These are phyloP conservation scores for Candida pseudoviswanathii DNA, from an alignment of 1,139 yeast genomes.

Conservation along the genomic window DNA sequence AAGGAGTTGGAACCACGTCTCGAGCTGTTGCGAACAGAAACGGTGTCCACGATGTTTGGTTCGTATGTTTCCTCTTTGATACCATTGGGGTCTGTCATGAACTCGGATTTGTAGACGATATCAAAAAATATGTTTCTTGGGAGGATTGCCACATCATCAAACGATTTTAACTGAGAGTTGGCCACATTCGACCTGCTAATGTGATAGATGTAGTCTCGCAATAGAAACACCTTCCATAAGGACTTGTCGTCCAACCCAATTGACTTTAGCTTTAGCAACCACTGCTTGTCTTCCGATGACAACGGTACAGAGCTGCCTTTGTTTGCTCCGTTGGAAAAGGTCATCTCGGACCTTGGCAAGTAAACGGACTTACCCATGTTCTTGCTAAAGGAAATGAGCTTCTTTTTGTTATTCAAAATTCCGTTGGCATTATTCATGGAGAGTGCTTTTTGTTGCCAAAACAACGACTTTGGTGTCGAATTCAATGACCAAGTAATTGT, in stretches of 20 bases:
- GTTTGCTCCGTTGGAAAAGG: conserved; percentile 19
- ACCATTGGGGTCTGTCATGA: conserved; percentile 21
- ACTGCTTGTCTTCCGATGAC: conserved; percentile 70
- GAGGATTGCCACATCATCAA: conserved; percentile 7
- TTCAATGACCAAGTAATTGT: conserved; percentile 73
- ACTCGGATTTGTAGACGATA: conserved; percentile 51
- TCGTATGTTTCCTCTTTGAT: conserved; percentile 1
- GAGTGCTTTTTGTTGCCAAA: conserved; percentile 55
- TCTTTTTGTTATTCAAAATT: conserved; percentile 6
- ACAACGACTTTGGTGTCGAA: conserved; percentile 62
- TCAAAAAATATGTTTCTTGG: conserved; percentile 76
- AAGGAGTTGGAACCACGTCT: conserved; percentile 25
- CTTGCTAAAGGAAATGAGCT: conserved; percentile 24
- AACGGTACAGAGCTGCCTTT: conserved; percentile 23
- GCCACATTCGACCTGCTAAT: conserved; percentile 40
- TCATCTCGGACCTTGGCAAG: conserved; percentile 27
- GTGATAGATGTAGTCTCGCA: conserved; percentile 68
- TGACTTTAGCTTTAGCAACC: conserved; percentile 69
- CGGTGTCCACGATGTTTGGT: conserved; percentile 16
- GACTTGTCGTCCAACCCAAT: conserved; percentile 74
- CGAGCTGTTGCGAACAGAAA: conserved; percentile 20
- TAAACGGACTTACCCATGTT: conserved; percentile 45
- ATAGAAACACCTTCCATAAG: conserved; percentile 76
- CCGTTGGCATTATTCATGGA: conserved; percentile 13
- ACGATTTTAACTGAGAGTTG: not conserved